Conservation (phyloP, 2,329 filamentous ascomycete genomes). For the Sphaerulina populicola region DNA sequence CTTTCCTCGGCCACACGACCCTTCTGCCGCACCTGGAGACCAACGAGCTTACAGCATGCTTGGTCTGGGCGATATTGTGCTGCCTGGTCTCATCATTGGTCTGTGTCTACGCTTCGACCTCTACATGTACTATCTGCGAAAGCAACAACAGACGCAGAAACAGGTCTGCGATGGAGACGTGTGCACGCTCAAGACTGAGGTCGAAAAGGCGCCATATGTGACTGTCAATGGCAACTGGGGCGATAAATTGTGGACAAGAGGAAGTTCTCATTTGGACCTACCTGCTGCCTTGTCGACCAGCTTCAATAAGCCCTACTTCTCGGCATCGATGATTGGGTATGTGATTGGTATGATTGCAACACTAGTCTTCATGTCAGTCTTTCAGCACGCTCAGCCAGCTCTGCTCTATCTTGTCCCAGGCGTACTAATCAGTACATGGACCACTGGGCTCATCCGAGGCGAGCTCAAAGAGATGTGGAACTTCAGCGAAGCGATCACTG, state of each 20-base stretch:
- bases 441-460: slow-evolving; percentile 61
- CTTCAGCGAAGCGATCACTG: slow-evolving; percentile 60
- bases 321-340: slow-evolving; percentile 68
- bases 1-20: slow-evolving; percentile 57
- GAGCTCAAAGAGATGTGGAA: slow-evolving; percentile 69
- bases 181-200: slow-evolving; percentile 8
- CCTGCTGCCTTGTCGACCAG: slow-evolving; percentile 29
- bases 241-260: slow-evolving; percentile 67
- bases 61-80: slow-evolving; percentile 84
- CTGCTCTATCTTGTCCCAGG: slow-evolving; percentile 86
- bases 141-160: slow-evolving; percentile 43
- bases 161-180: slow-evolving; percentile 18
- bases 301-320: slow-evolving; percentile 83
- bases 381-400: slow-evolving; percentile 76
- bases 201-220: slow-evolving; percentile 37
- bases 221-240: slow-evolving; percentile 65
- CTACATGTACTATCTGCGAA: slow-evolving; percentile 68
- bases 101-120: slow-evolving; percentile 87
- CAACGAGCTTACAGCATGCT: slow-evolving; percentile 57
- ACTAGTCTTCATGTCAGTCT: slow-evolving; percentile 66
- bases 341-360: slow-evolving; percentile 68
- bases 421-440: slow-evolving; percentile 66
- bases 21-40: slow-evolving; percentile 24
- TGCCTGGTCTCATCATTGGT: slow-evolving; percentile 84
- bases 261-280: slow-evolving; percentile 15